Percentiles rank a stretch among this genome's conserved stretches.
Evolutionary conservation across 2,329 filamentous ascomycete species (phyloP).

Genomic region (Rachicladosporium sp.): DNA sequence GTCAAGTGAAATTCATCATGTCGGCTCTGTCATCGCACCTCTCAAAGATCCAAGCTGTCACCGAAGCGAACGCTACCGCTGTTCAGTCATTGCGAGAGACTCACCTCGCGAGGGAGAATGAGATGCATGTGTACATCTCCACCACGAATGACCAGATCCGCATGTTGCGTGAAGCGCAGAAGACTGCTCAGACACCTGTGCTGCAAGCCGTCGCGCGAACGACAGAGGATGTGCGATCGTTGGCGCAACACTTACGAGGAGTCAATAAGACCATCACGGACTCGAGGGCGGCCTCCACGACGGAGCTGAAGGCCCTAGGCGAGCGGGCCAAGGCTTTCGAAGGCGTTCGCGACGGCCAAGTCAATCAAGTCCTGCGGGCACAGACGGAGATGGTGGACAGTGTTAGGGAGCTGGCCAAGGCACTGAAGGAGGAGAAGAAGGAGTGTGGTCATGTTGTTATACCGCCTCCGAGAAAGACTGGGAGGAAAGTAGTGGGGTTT

Average conservation of each 20-base stretch:
- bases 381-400: constrained; percentile 16
- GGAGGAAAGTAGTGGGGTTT: constrained; percentile 19
- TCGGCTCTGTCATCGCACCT: constrained; percentile 17
- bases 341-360: constrained; percentile 13
- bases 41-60: constrained; percentile 18
- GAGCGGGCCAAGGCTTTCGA: constrained; percentile 17
- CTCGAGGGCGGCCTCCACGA: too few relatives aligned
- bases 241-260: too few relatives aligned
- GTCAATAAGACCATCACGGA: too few relatives aligned
- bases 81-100: constrained; percentile 12
- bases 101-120: background rate
- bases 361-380: constrained; percentile 12
- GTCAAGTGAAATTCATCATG: constrained; percentile 16
- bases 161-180: too few relatives aligned
- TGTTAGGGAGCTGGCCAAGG: constrained; percentile 11
- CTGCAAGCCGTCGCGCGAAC: too few relatives aligned
- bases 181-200: too few relatives aligned
- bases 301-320: background rate
- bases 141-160: too few relatives aligned
- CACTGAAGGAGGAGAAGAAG: constrained; percentile 10
- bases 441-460: constrained; percentile 19
- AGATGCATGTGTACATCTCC: background rate
- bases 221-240: too few relatives aligned
- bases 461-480: constrained; percentile 20
- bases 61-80: constrained; percentile 16